Evolutionary conservation across 1,284 basidiomycete genomes (phyloP).

Genomic region (Gomphus bonarii): DNA sequence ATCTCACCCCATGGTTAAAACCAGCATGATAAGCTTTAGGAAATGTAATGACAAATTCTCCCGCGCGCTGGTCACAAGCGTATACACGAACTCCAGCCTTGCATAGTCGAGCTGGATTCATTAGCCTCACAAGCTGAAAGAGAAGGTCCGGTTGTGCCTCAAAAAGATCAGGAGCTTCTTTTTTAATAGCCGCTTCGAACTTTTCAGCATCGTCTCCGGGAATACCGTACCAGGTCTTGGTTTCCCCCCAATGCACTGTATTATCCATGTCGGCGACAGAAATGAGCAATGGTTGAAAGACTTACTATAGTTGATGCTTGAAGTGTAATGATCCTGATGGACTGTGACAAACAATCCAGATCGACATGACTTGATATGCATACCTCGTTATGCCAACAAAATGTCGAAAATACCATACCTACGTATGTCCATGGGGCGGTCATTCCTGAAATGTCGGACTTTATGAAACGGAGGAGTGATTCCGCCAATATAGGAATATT

Average conservation of each 20-base stretch:
- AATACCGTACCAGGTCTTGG: constrained; percentile 99
- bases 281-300: constrained; percentile 11
- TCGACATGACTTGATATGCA: constrained; percentile 13
- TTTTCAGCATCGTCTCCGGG: constrained; percentile 90
- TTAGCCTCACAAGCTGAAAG: constrained; percentile 95
- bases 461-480: constrained; percentile 87
- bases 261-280: not conserved
- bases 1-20: constrained; percentile 90
- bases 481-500: constrained; percentile 89
- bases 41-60: constrained; percentile 96
- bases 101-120: constrained; percentile 85
- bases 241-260: constrained; percentile 97
- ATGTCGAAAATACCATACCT: constrained; percentile 98
- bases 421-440: constrained; percentile 99
- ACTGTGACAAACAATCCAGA: constrained; percentile 4
- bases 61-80: constrained; percentile 92
- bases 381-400: constrained; percentile 99
- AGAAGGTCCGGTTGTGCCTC: constrained; percentile 95
- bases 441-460: constrained; percentile 99
- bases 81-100: constrained; percentile 91
- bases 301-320: constrained; percentile 90
- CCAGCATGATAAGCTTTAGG: constrained; percentile 98
- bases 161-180: constrained; percentile 96
- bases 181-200: constrained; percentile 93
- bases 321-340: constrained; percentile 89